phyloP scores from a whole-genome alignment of 2,329 filamentous ascomycete species.

The Colletotrichum sp. region DNA sequence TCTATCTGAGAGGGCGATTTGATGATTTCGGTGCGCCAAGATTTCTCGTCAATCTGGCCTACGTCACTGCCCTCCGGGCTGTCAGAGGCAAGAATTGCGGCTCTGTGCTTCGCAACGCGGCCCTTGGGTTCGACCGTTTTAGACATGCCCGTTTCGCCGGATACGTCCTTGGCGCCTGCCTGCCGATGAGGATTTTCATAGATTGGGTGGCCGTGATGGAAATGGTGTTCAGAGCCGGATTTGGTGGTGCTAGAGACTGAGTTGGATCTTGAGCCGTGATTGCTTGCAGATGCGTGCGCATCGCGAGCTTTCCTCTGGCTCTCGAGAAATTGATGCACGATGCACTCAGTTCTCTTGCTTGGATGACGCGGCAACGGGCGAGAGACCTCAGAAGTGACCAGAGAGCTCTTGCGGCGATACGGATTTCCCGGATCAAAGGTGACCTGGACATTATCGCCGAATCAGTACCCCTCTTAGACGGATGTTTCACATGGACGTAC shows the following conservation, averaged over 20 bases:
- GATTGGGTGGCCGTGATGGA: conserved; percentile 32
- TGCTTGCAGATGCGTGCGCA: conserved; percentile 24
- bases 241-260: conserved; percentile 13
- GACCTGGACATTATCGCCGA: conserved; percentile 46
- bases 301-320: conserved; percentile 48
- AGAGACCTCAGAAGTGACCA: conserved; percentile 56
- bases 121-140: conserved; percentile 40
- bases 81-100: conserved; percentile 60
- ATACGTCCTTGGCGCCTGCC: conserved; percentile 24
- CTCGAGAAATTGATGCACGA: conserved; percentile 70
- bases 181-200: conserved; percentile 24
- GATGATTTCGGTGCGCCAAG: conserved; percentile 56
- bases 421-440: conserved; percentile 65
- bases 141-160: conserved; percentile 30
- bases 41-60: conserved; percentile 62
- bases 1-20: conserved; percentile 47
- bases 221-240: conserved; percentile 5
- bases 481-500: conserved; percentile 34
- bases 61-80: conserved; percentile 44
- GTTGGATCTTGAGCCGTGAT: conserved; percentile 25
- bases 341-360: conserved; percentile 58
- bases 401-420: conserved; percentile 70
- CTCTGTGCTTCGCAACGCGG: conserved; percentile 65
- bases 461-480: neutral
- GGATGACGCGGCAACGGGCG: conserved; percentile 38